These are phyloP conservation scores for Hydrangea macrophylla DNA, from an alignment of 148 eudicot genomes.

Conservation along the genomic window DNA sequence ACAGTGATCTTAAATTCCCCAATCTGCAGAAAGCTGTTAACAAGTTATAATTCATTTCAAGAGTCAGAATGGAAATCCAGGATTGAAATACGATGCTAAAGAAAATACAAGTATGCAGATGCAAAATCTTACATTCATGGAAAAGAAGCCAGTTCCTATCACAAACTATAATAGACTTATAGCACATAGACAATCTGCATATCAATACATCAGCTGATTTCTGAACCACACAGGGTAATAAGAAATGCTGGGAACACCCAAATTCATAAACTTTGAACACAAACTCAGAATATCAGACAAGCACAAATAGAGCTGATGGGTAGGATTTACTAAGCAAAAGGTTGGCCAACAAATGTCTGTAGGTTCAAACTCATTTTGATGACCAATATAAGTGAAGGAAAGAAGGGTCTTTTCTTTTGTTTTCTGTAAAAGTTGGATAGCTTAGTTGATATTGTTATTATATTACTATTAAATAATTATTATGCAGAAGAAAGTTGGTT, in stretches of 20 bases:
- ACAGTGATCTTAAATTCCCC: not conserved
- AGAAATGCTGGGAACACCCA: not conserved
- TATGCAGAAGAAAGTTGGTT: too few relatives aligned
- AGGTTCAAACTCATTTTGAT: not conserved
- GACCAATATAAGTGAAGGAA: not conserved
- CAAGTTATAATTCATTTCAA: not conserved
- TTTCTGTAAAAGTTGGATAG: too few relatives aligned
- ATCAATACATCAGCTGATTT: not conserved
- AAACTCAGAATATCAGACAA: not conserved
- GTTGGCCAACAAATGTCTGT: slow-evolving; percentile 10
- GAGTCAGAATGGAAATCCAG: not conserved
- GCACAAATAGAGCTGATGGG: not conserved
- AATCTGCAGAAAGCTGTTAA: not conserved
- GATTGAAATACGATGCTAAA: not conserved
- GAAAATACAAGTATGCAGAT: not conserved
- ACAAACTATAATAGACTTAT: not conserved
- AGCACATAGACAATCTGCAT: slow-evolving; percentile 2
- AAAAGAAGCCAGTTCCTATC: not conserved
- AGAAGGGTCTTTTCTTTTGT: not conserved
- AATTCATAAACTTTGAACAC: not conserved
- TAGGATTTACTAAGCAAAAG: slow-evolving; percentile 1
- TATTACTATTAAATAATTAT: too few relatives aligned
- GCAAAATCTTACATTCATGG: slow-evolving; percentile 7
- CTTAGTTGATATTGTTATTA: not conserved
- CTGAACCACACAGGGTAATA: not conserved